Evolutionary conservation across 371 early-diverging fungal species (phyloP).

Genomic region (Mortierella sp.): DNA sequence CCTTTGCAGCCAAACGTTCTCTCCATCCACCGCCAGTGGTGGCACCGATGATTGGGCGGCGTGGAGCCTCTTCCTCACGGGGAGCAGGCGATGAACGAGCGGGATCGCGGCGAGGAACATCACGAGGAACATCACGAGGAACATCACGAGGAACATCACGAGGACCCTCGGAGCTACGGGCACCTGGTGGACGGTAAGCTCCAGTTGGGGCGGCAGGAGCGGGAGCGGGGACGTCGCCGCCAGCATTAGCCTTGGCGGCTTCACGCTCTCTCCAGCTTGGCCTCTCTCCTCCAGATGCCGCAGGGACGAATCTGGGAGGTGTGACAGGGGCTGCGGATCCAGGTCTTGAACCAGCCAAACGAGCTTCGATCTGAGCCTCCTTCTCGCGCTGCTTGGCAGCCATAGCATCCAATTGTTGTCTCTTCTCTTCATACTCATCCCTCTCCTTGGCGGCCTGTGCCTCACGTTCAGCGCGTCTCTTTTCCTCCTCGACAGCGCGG

Average conservation of each 20-base stretch:
- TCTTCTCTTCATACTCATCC: slow-evolving; percentile 47
- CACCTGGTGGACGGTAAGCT: slow-evolving; percentile 38
- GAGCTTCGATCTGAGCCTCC: slow-evolving; percentile 55
- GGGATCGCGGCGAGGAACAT: slow-evolving; percentile 17
- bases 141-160: slow-evolving; percentile 12
- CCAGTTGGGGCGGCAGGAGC: slow-evolving; percentile 20
- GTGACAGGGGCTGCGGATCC: slow-evolving; percentile 41
- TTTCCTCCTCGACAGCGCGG: slow-evolving; percentile 51
- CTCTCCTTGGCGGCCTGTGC: slow-evolving; percentile 50
- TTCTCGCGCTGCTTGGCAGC: slow-evolving; percentile 48
- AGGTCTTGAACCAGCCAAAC: slow-evolving; percentile 27
- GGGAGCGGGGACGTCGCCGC: slow-evolving; percentile 14
- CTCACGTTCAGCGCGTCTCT: slow-evolving; percentile 42
- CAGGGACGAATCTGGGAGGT: slow-evolving; percentile 43
- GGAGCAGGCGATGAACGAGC: background rate
- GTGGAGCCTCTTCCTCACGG: slow-evolving; percentile 27
- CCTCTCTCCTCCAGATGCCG: slow-evolving; percentile 41
- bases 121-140: slow-evolving; percentile 9
- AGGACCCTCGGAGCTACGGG: slow-evolving; percentile 13
- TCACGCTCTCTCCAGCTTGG: slow-evolving; percentile 56
- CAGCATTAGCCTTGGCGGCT: slow-evolving; percentile 41
- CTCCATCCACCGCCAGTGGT: slow-evolving; percentile 42
- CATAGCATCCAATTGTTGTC: slow-evolving; percentile 42
- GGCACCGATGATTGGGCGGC: slow-evolving; percentile 37
- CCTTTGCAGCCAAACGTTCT: slow-evolving; percentile 52